phyloP scores from a whole-genome alignment of 2,329 filamentous ascomycete genomes.

The Fusarium piperis region DNA sequence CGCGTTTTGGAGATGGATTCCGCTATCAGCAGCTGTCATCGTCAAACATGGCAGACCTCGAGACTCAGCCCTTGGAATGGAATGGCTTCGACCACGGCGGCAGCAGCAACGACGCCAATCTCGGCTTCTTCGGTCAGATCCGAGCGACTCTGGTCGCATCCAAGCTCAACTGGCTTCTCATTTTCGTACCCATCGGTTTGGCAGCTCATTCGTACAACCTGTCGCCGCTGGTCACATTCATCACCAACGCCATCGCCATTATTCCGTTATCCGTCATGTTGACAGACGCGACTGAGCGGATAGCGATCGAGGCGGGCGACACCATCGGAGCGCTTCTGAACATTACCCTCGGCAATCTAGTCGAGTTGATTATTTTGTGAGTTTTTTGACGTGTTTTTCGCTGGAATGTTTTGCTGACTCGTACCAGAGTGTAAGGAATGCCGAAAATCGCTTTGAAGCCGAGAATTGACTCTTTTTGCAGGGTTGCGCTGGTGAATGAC shows the following conservation, averaged over 20 bases:
- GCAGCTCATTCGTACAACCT: slow-evolving; percentile 56
- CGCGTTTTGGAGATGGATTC: slow-evolving; percentile 35
- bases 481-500: slow-evolving; percentile 62
- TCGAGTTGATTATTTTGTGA: slow-evolving; percentile 69
- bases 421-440: slow-evolving; percentile 47
- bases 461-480: slow-evolving; percentile 44
- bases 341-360: slow-evolving; percentile 70
- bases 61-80: slow-evolving; percentile 33
- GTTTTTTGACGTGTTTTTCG: slow-evolving; percentile 7
- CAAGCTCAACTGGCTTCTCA: slow-evolving; percentile 71
- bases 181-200: slow-evolving; percentile 78
- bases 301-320: slow-evolving; percentile 66
- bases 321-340: slow-evolving; percentile 69
- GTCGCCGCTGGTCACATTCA: slow-evolving; percentile 59
- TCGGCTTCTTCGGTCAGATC: slow-evolving; percentile 37
- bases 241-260: slow-evolving; percentile 69
- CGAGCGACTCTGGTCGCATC: slow-evolving; percentile 45
- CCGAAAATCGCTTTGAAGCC: neutral
- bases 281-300: slow-evolving; percentile 68
- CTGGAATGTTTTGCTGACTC: slow-evolving; percentile 41
- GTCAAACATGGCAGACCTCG: slow-evolving; percentile 33
- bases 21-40: slow-evolving; percentile 33
- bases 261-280: slow-evolving; percentile 67
- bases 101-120: slow-evolving; percentile 1
- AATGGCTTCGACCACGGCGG: slow-evolving; percentile 21